phyloP scores from a whole-genome alignment of 1,139 yeast species.

The Yamadazyma songkhlaensis region DNA sequence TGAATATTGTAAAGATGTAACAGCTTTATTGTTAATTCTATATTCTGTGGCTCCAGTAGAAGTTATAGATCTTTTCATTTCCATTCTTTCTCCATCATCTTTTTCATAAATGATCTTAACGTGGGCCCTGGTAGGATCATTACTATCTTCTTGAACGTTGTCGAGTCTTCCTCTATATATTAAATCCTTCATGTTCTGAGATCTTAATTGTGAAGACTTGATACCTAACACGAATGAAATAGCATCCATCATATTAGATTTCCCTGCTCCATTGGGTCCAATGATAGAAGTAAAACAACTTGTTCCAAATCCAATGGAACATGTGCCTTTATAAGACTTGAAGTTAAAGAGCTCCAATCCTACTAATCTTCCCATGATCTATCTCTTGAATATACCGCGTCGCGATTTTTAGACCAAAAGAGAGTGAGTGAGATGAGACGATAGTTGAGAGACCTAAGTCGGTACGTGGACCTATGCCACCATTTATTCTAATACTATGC shows the following conservation, averaged over 20 bases:
- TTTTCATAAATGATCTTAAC: constrained; percentile 80
- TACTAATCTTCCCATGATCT: constrained; percentile 67
- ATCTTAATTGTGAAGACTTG: constrained; percentile 71
- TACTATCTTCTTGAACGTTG: constrained; percentile 10
- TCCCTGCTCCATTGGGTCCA: constrained; percentile 98
- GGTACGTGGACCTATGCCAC: too few relatives aligned
- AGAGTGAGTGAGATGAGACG: not conserved
- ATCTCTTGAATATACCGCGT: constrained; percentile 1
- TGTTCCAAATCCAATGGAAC: constrained; percentile 77
- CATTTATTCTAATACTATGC: constrained; percentile 31
- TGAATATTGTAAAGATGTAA: constrained; percentile 64
- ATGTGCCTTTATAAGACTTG: constrained; percentile 82
- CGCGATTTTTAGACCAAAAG: not conserved
- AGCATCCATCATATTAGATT: constrained; percentile 98
- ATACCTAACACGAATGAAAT: constrained; percentile 93
- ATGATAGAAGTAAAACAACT: constrained; percentile 85
- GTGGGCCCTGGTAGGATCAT: constrained; percentile 60
- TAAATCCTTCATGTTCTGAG: constrained; percentile 69
- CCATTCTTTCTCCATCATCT: constrained; percentile 50
- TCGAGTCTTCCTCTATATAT: constrained; percentile 67
- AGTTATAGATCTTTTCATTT: constrained; percentile 55
- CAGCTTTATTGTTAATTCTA: constrained; percentile 59
- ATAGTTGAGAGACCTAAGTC: too few relatives aligned
- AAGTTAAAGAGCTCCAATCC: constrained; percentile 80
- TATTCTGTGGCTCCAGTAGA: constrained; percentile 66